Percentiles rank a stretch among this genome's conserved stretches.
phyloP scores from a whole-genome alignment of 768 basidiomycete species.

The Russula sp. region DNA sequence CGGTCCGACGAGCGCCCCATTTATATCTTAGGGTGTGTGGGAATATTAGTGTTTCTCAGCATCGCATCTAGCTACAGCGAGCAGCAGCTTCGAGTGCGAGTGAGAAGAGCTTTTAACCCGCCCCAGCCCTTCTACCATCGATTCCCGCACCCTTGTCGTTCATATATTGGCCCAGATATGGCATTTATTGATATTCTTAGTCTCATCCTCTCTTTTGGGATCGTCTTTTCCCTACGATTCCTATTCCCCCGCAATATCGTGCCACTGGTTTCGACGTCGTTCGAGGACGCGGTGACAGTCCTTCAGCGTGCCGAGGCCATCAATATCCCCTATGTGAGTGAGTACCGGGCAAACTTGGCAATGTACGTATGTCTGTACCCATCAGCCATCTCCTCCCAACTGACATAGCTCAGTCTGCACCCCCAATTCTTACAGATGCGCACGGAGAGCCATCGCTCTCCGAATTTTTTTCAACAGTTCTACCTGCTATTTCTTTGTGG shows the following conservation, averaged over 20 bases:
- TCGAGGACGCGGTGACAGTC: neutral
- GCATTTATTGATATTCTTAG: neutral
- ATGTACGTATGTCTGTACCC: slow-evolving; percentile 4
- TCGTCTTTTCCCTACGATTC: neutral
- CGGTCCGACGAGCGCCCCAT: no score
- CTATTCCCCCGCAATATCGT: neutral
- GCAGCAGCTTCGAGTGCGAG: no score
- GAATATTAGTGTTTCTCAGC: neutral
- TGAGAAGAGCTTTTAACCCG: no score
- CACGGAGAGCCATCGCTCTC: slow-evolving; percentile 3
- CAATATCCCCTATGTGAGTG: neutral
- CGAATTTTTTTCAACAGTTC: neutral
- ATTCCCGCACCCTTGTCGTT: no score
- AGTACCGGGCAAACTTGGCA: neutral
- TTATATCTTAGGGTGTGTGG: no score
- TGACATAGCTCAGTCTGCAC: neutral
- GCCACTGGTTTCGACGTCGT: neutral
- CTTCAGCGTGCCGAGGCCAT: neutral
- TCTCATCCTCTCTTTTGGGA: neutral
- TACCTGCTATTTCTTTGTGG: neutral
- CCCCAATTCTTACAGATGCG: neutral
- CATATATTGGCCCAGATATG: neutral
- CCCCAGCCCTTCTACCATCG: neutral
- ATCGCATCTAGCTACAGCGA: no score
- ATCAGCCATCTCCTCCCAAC: neutral